phyloP scores from a whole-genome alignment of 163 green algal genomes.

The Scenedesmus sp. region DNA sequence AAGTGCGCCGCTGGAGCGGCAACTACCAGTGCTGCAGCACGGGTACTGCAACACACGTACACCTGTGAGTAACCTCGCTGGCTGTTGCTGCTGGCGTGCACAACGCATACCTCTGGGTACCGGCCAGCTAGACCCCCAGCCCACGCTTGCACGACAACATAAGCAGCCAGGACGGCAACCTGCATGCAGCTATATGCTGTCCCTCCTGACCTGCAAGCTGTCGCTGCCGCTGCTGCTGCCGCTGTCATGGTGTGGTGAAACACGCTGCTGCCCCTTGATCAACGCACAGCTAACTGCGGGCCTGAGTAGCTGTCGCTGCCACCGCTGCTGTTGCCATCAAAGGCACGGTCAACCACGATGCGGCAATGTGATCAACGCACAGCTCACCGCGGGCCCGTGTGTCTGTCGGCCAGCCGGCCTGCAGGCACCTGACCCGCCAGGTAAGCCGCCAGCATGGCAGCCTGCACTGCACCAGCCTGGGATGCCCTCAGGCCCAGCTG shows the following conservation, averaged over 20 bases:
- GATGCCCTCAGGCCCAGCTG: not conserved
- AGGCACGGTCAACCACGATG: too few relatives aligned
- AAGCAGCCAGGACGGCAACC: conserved; percentile 76
- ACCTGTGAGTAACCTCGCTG: too few relatives aligned
- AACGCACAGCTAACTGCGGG: too few relatives aligned
- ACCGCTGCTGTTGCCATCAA: too few relatives aligned
- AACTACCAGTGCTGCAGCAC: too few relatives aligned
- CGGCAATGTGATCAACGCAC: too few relatives aligned
- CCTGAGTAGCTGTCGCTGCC: too few relatives aligned
- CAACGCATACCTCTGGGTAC: conserved; percentile 62
- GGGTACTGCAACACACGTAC: not conserved
- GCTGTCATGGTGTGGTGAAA: too few relatives aligned
- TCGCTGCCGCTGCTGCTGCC: too few relatives aligned
- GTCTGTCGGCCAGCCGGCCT: conserved; percentile 73
- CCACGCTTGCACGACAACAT: conserved; percentile 80
- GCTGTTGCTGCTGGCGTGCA: too few relatives aligned
- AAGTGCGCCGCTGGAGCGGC: not conserved
- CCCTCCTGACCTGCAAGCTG: not conserved
- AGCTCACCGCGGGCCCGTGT: conserved; percentile 58
- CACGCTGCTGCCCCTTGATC: too few relatives aligned
- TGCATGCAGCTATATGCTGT: not conserved
- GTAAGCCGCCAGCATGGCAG: conserved; percentile 80
- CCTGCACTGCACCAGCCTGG: conserved; percentile 38
- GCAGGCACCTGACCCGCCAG: conserved; percentile 79
- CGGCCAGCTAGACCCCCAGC: conserved; percentile 72